These are phyloP conservation scores for Kappamyces sp. DNA, from an alignment of 192 early-diverging fungal species.

Conservation along the genomic window DNA sequence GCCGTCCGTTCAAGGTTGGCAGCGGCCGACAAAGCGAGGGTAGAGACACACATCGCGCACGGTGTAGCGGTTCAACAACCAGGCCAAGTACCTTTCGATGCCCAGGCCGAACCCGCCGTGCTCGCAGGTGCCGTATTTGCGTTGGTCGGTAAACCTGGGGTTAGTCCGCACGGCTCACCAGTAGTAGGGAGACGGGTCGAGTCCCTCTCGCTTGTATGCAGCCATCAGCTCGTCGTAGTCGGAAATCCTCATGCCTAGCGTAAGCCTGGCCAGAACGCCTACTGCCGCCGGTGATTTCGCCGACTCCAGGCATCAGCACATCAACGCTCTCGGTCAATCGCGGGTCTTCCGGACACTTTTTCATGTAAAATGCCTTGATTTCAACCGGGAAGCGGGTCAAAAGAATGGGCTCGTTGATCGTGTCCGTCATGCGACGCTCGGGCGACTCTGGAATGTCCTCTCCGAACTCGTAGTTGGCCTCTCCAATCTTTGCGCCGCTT, in stretches of 20 bases:
- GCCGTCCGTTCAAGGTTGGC: slow-evolving; percentile 56
- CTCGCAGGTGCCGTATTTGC: slow-evolving; percentile 94
- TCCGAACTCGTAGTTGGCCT: slow-evolving; percentile 83
- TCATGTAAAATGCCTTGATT: slow-evolving; percentile 99
- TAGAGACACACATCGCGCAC: slow-evolving; percentile 87
- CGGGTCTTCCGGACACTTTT: slow-evolving; percentile 73
- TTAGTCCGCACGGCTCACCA: slow-evolving; percentile 50
- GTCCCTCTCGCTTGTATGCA: slow-evolving; percentile 82
- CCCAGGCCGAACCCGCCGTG: slow-evolving; percentile 98
- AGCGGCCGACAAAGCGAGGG: slow-evolving; percentile 85
- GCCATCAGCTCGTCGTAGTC: slow-evolving; percentile 59
- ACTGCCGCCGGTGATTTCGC: slow-evolving; percentile 97
- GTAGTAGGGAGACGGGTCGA: slow-evolving; percentile 94
- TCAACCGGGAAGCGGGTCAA: slow-evolving; percentile 94
- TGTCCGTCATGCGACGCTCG: slow-evolving; percentile 98
- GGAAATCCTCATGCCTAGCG: slow-evolving; percentile 52
- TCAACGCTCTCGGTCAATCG: slow-evolving; percentile 94
- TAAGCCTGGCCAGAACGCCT: slow-evolving; percentile 75
- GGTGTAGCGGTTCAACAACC: slow-evolving; percentile 85
- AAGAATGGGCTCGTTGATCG: slow-evolving; percentile 91
- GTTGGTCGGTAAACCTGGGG: slow-evolving; percentile 78
- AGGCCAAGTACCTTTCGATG: slow-evolving; percentile 94
- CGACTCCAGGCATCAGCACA: slow-evolving; percentile 95
- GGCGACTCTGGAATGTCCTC: slow-evolving; percentile 99
- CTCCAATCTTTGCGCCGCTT: slow-evolving; percentile 55